A percentile compares a stretch with the other conserved stretches of the same genome.
These are phyloP conservation scores for Cyberlindnera suaveolens DNA, from an alignment of 805 yeast genomes.

Conservation along the genomic window DNA sequence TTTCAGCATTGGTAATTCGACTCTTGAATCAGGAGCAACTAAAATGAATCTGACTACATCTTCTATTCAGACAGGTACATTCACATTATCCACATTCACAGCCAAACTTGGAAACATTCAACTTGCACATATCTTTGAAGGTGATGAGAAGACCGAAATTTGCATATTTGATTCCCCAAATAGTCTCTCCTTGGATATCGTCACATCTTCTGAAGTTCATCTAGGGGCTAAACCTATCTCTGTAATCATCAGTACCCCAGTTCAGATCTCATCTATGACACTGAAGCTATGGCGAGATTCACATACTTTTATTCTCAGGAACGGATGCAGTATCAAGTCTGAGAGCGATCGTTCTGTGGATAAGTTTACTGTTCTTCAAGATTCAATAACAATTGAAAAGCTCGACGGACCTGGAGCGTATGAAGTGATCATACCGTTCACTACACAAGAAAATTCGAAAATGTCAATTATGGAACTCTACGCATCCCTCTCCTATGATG, in stretches of 20 bases:
- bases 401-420: slow-evolving; percentile 8
- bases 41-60: slow-evolving; percentile 18
- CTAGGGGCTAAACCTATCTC: slow-evolving; percentile 16
- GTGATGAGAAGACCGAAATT: slow-evolving; percentile 2
- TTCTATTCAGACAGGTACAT: slow-evolving; percentile 30
- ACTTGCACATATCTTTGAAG: slow-evolving; percentile 20
- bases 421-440: slow-evolving; percentile 29
- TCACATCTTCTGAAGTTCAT: slow-evolving; percentile 13
- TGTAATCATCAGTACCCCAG: slow-evolving; percentile 8
- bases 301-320: not conserved
- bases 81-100: slow-evolving; percentile 24
- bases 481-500: slow-evolving; percentile 9
- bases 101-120: slow-evolving; percentile 22
- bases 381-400: not conserved
- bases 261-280: slow-evolving; percentile 2
- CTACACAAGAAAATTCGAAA: slow-evolving; percentile 16
- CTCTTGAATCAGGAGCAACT: slow-evolving; percentile 3
- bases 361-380: not conserved
- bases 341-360: slow-evolving; percentile 1
- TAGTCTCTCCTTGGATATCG: slow-evolving; percentile 16
- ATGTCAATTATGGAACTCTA: slow-evolving; percentile 8
- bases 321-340: slow-evolving; percentile 1
- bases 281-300: slow-evolving; percentile 9
- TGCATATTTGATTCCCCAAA: slow-evolving; percentile 7
- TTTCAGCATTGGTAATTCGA: not conserved